phyloP scores from a whole-genome alignment of 305 asterid species.

The Solanum hybrid region DNA sequence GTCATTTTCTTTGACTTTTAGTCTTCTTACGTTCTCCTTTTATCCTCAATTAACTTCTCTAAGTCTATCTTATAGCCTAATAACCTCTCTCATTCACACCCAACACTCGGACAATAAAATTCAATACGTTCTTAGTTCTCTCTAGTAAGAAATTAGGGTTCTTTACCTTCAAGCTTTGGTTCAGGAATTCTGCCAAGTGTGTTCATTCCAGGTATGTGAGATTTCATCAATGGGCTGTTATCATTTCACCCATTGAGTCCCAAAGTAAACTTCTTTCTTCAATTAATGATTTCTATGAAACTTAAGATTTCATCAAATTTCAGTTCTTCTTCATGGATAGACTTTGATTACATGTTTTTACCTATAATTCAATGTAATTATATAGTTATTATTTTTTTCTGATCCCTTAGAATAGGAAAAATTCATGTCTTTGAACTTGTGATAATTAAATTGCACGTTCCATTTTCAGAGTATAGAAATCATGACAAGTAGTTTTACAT shows the following conservation, averaged over 20 bases:
- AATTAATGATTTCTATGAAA: no score
- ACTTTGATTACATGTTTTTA: no score
- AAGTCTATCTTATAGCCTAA: background rate
- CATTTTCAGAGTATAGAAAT: background rate
- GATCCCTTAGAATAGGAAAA: background rate
- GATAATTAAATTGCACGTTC: background rate
- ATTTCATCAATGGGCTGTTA: no score
- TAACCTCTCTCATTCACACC: background rate
- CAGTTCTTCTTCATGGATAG: background rate
- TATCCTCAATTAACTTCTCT: background rate
- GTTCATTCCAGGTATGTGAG: background rate
- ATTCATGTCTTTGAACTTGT: background rate
- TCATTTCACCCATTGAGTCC: background rate
- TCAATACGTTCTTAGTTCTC: background rate
- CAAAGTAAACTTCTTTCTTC: background rate
- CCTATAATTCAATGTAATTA: background rate
- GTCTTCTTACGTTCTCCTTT: background rate
- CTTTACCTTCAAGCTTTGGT: background rate
- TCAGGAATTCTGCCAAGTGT: background rate
- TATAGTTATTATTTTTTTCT: no score
- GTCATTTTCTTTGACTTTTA: background rate
- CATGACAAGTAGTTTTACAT: background rate
- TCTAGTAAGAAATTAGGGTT: background rate
- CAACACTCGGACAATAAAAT: background rate
- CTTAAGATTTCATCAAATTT: background rate